These are phyloP conservation scores for Boletus insuetus DNA, from an alignment of 768 basidiomycete species.

Conservation along the genomic window DNA sequence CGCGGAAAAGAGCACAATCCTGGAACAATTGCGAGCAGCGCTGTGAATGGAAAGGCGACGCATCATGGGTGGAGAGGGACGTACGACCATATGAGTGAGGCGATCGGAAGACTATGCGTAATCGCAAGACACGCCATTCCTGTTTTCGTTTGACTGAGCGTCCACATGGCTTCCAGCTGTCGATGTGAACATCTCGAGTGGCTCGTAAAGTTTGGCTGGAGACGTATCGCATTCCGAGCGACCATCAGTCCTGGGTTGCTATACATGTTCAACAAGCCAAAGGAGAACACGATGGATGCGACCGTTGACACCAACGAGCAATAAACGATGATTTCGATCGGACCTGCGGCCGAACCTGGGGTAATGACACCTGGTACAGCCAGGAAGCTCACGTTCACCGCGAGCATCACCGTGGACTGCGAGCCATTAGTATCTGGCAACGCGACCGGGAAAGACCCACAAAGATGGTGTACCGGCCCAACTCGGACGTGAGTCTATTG, in stretches of 20 bases:
- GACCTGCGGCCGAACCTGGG: neutral
- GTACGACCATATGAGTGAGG: slow-evolving; percentile 16
- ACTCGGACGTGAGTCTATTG: slow-evolving; percentile 3
- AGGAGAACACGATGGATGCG: slow-evolving; percentile 14
- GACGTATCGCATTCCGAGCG: no score
- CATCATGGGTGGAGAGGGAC: neutral
- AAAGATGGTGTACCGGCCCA: slow-evolving; percentile 12
- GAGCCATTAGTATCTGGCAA: neutral
- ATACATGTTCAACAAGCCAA: slow-evolving; percentile 9
- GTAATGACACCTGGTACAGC: slow-evolving; percentile 6
- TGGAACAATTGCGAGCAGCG: neutral
- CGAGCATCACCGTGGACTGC: slow-evolving; percentile 19
- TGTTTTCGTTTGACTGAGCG: neutral
- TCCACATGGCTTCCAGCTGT: neutral
- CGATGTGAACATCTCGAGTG: no score
- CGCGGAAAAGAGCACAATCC: slow-evolving; percentile 5
- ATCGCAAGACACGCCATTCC: slow-evolving; percentile 12
- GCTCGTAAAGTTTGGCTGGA: no score
- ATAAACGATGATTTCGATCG: slow-evolving; percentile 10
- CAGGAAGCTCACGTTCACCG: slow-evolving; percentile 14
- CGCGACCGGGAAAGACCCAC: neutral
- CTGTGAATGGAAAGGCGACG: neutral
- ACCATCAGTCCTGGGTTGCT: slow-evolving; percentile 1
- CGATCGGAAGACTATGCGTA: slow-evolving; percentile 14
- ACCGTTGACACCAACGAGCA: slow-evolving; percentile 8